A percentile compares a stretch with the other conserved stretches of the same genome.
phyloP scores from a whole-genome alignment of 306 rosid species.

The Fagus sylvatica region DNA sequence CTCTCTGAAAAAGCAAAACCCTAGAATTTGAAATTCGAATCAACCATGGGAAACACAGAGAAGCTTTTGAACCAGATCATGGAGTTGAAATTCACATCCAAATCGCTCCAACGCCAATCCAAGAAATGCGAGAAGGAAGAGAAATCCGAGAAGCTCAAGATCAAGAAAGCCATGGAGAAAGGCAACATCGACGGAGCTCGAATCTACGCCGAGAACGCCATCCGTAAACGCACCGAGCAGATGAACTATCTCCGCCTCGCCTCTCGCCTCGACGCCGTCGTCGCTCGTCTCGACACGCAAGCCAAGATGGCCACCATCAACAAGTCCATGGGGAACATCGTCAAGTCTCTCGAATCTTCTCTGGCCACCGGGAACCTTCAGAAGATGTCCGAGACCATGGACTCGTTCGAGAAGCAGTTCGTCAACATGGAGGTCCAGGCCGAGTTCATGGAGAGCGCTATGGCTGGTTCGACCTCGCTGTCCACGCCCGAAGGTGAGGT shows the following conservation, averaged over 20 bases:
- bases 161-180: conserved; percentile 94
- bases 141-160: conserved; percentile 85
- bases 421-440: conserved; percentile 99
- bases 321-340: conserved; percentile 88
- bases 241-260: conserved; percentile 94
- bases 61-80: conserved; percentile 90
- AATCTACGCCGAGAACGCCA: conserved; percentile 95
- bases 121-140: conserved; percentile 94
- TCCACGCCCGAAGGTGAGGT: conserved; percentile 96
- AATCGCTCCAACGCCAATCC: conserved; percentile 86
- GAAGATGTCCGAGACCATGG: conserved; percentile 99
- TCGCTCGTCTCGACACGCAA: conserved; percentile 93
- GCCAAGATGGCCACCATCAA: conserved; percentile 91
- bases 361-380: conserved; percentile 78
- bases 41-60: conserved; percentile 86
- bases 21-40: conserved; percentile 1
- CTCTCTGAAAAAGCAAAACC: conserved; percentile 4
- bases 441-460: conserved; percentile 90
- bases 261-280: conserved; percentile 92
- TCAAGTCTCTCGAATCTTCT: conserved; percentile 79
- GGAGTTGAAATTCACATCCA: conserved; percentile 92
- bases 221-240: conserved; percentile 89
- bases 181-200: conserved; percentile 95
- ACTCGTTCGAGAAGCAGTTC: conserved; percentile 88
- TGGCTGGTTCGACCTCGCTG: conserved; percentile 94